Evolutionary conservation across 176 grass and related monocot species (phyloP), one percentile per base, ranked within the genome.

Genomic region (Eremochloa ophiuroides): DNA sequence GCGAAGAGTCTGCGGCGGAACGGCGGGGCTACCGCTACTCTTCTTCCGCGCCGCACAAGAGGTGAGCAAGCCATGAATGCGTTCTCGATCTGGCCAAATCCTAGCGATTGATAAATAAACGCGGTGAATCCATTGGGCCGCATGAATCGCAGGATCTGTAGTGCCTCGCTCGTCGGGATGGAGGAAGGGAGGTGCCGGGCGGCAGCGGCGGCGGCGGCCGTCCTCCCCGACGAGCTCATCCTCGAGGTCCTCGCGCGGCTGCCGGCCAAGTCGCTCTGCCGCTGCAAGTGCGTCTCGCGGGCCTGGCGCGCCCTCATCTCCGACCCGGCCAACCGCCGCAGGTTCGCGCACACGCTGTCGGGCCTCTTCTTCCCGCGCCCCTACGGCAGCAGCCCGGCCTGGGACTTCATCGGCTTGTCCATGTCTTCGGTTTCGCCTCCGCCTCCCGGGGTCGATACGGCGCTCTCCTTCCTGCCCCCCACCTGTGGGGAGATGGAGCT

Each of bases 221-320:
- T 9, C 23, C 81, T 83, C 9, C 43, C 60, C 7, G 33, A 76
- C 2, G 72, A 84, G 1, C 62, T 69, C 31, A 1, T 69, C 56
- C 12, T 59, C 7, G 73, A 84, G 62, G 59, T 84, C 62, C 46
- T 84, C 62, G 26, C 23, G 5, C 7, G 31, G n/a, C 46, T 84
- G 16, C 82, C 73, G 6, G 22, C 23, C 11, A 77, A 30, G 47
- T 68, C 43, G 16, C n/a, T 84, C 43, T 55, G 33, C 71, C 71
- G 44, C 14, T 84, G 40, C 61, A 75, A 30, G 10, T 84, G 71
- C 46, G 34, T 84, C 72, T 84, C 71, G 16, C 46, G 47, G 47
- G 16, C 23, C 14, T 84, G 82, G 71, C 61, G 46, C 31, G 61
- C 60, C 8, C 60, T 84, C 43, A 40, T 74, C 43, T 56, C 71